Evolutionary conservation across 2,329 filamentous ascomycete species (phyloP), one percentile per base, ranked within the genome.

Genomic region (Seiridium cupressi): DNA sequence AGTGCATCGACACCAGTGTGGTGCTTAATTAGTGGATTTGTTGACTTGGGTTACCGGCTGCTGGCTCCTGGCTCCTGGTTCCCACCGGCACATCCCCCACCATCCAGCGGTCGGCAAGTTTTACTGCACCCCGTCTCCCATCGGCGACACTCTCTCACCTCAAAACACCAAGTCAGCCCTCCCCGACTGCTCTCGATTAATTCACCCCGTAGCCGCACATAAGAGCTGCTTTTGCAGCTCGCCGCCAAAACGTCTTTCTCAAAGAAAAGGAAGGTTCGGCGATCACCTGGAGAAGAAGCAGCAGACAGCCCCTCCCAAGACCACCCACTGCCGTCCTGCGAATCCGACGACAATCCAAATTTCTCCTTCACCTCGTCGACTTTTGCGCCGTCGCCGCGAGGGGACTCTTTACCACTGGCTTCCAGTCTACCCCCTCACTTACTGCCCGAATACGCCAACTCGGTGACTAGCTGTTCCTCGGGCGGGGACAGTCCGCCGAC

Each of bases 251-350:
- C 86, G 86, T 88, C 86, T 86, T 88, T 85, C 80, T 81, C 79
- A 83, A 89, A 89, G 85, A 89, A 89, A 86, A 83, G 86, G 81
- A 89, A 85, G 83, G 83, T 89, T 32, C 81, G 79, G 68, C 78
- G 75, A 71, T 73, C 75, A 64, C 73, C 75, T 66, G 72, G 74
- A 71, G 77, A 82, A 72, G 70, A 74, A 63, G 73, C 74, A 57
- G 65, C 68, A 59, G 67, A 70, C 54, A 65, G 55, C 57, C 64
- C 44, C 51, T 72, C 73, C 49, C 74, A 78, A 62, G 81, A 85
- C 65, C 76, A 74, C 61, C 77, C 80, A 64, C 72, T 84, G 60
- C 79, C 77, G 68, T 86, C 84, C 63, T 84, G 80, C 71, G 82
- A 85, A 72, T 71, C 76, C 70, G 73, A 75, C 56, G 74, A 79